Percentiles rank a stretch among this genome's conserved stretches.
phyloP scores from a whole-genome alignment of 805 yeast species.

The Trichomonascus vanleenenianus region DNA sequence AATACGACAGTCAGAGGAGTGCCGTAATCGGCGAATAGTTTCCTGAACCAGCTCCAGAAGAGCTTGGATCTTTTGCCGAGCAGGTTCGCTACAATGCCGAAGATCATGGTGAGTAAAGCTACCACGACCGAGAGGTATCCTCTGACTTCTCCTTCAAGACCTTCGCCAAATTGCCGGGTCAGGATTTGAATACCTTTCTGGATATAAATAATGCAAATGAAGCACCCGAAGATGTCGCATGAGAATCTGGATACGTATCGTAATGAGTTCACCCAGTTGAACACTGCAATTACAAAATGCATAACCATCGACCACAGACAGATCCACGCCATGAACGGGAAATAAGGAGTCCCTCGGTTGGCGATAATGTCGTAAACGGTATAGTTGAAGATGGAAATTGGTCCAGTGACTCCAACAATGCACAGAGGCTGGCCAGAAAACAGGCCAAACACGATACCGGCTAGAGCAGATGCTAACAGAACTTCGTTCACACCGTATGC shows the following conservation, averaged over 20 bases:
- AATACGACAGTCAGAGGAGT: constrained; percentile 78
- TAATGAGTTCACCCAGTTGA: constrained; percentile 60
- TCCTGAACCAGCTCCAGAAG: constrained; percentile 50
- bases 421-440: constrained; percentile 88
- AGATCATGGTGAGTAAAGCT: constrained; percentile 65
- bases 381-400: constrained; percentile 83
- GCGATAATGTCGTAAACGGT: constrained; percentile 70
- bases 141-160: constrained; percentile 26
- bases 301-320: constrained; percentile 84
- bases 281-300: constrained; percentile 64
- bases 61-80: constrained; percentile 59
- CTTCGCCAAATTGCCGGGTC: constrained; percentile 52
- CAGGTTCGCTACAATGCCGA: constrained; percentile 56
- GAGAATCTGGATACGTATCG: constrained; percentile 71
- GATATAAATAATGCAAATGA: constrained; percentile 78
- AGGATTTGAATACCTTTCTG: constrained; percentile 87
- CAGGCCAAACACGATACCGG: constrained; percentile 81
- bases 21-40: constrained; percentile 76
- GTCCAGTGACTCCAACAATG: constrained; percentile 97
- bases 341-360: constrained; percentile 47
- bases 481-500: constrained; percentile 92
- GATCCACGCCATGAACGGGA: constrained; percentile 94
- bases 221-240: constrained; percentile 89
- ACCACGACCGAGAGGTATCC: constrained; percentile 74
- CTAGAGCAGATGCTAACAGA: constrained; percentile 73